Evolutionary conservation across 306 rosid species (phyloP).

Genomic region (Cucurbita argyrosperma): DNA sequence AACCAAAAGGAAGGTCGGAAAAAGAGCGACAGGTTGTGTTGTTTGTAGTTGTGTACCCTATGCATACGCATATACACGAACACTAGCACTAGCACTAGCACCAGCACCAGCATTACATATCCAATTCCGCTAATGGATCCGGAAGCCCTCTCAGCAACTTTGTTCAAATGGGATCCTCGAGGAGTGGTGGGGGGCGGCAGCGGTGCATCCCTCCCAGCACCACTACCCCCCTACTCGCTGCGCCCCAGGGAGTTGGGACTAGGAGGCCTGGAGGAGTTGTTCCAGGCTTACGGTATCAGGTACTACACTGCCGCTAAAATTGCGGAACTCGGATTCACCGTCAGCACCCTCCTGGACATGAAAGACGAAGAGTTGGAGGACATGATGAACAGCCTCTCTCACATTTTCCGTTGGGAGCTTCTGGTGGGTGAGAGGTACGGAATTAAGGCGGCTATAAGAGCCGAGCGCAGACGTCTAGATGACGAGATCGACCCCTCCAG

Average conservation of each 20-base stretch:
- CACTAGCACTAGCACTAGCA: not conserved
- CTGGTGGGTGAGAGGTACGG: slow-evolving; percentile 90
- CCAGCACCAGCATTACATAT: not conserved
- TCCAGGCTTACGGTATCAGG: slow-evolving; percentile 75
- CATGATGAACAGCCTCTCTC: slow-evolving; percentile 84
- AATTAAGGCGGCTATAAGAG: slow-evolving; percentile 78
- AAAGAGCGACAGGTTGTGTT: not conserved
- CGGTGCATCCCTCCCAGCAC: slow-evolving; percentile 16
- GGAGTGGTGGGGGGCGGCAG: not conserved
- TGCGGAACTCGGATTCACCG: slow-evolving; percentile 88
- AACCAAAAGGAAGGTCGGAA: not conserved
- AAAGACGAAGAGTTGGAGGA: slow-evolving; percentile 89
- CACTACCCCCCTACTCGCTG: slow-evolving; percentile 8
- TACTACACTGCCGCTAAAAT: slow-evolving; percentile 77
- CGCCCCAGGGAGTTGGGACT: slow-evolving; percentile 29
- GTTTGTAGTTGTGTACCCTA: not conserved
- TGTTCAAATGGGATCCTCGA: slow-evolving; percentile 90
- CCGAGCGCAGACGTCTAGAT: slow-evolving; percentile 63
- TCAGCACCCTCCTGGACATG: slow-evolving; percentile 65
- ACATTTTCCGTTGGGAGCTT: slow-evolving; percentile 73
- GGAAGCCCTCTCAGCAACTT: slow-evolving; percentile 52
- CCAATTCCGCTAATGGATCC: slow-evolving; percentile 44
- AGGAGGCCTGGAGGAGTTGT: slow-evolving; percentile 57
- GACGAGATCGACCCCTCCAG: slow-evolving; percentile 33
- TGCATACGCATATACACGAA: not conserved